Conservation (phyloP, 441 rosid genomes). For the Corymbia calophylla region DNA sequence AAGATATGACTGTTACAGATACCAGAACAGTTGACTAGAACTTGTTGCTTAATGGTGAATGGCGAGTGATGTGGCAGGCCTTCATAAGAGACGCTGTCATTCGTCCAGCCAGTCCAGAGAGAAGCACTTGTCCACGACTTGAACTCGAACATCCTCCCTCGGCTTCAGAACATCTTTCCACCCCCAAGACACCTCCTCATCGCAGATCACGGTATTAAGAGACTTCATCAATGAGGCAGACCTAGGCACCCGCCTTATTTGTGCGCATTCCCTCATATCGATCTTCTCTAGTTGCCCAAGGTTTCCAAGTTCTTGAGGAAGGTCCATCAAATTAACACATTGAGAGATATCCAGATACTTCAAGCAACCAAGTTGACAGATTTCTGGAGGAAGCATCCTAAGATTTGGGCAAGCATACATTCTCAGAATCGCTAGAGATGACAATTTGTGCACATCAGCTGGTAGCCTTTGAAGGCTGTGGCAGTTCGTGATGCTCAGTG, state of each 20-base stretch:
- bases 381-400: conserved; percentile 36
- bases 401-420: conserved; percentile 69
- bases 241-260: conserved; percentile 24
- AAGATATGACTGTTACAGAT: background rate
- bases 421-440: conserved; percentile 43
- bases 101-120: conserved; percentile 70
- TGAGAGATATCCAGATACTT: conserved; percentile 73
- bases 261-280: conserved; percentile 79
- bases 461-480: conserved; percentile 55
- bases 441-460: conserved; percentile 36
- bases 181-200: conserved; percentile 45
- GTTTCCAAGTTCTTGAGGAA: conserved; percentile 54
- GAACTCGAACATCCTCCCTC: conserved; percentile 35
- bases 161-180: conserved; percentile 54
- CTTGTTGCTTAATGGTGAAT: background rate
- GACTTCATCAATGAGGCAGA: conserved; percentile 41
- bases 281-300: conserved; percentile 59
- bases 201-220: conserved; percentile 52
- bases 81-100: conserved; percentile 1
- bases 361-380: conserved; percentile 44
- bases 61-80: background rate
- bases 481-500: conserved; percentile 77
- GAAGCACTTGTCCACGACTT: conserved; percentile 60
- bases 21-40: background rate
- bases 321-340: conserved; percentile 46